phyloP scores from a whole-genome alignment of 257 asterid genomes.

The Nicotiana knightiana region DNA sequence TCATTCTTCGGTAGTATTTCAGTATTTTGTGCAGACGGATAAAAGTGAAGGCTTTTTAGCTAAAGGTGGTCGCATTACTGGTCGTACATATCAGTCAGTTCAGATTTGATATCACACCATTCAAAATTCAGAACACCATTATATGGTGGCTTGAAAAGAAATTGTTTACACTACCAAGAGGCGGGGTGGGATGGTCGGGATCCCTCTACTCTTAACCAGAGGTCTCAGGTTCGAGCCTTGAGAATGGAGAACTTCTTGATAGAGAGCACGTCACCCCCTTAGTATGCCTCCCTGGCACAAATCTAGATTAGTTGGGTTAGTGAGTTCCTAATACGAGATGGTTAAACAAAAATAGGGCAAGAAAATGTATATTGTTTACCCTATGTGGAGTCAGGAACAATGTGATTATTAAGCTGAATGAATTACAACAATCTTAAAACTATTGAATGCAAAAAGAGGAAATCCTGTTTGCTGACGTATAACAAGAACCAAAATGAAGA shows the following conservation, averaged over 20 bases:
- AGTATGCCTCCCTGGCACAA: too few species aligned
- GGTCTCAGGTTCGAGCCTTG: too few species aligned
- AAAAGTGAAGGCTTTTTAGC: not conserved
- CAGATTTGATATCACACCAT: not conserved
- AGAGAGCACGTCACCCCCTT: too few species aligned
- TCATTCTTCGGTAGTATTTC: not conserved
- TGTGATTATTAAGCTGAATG: not conserved
- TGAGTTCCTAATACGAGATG: too few species aligned
- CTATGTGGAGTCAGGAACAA: not conserved
- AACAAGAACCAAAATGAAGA: not conserved
- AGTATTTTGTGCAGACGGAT: not conserved
- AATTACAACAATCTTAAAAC: not conserved
- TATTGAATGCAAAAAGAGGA: not conserved
- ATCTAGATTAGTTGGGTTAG: too few species aligned
- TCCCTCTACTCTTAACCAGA: too few species aligned
- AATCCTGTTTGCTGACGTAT: not conserved
- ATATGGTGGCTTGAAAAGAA: not conserved
- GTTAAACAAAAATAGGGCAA: not conserved
- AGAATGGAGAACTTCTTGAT: too few species aligned
- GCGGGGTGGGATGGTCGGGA: too few species aligned
- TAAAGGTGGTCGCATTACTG: not conserved
- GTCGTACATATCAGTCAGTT: not conserved
- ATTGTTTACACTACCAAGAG: too few species aligned
- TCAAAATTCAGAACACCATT: not conserved
- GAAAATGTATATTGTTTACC: not conserved